Conservation (phyloP, 176 grass and related monocot genomes). For the Puya raimondii region DNA sequence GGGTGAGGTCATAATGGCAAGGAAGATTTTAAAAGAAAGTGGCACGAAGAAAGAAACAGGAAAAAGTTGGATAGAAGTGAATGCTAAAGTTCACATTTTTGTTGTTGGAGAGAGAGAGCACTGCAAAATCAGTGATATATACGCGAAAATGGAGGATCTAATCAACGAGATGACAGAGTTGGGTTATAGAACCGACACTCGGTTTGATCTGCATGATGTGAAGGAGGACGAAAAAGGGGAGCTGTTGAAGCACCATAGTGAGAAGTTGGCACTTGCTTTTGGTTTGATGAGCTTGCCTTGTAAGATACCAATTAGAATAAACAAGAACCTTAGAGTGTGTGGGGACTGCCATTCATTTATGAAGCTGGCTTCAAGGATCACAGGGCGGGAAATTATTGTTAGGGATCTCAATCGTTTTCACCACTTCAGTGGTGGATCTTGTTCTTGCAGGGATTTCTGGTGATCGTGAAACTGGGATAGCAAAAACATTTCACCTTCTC, state of each 20-base stretch:
- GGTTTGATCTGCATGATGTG: slow-evolving; percentile 42
- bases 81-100: slow-evolving; percentile 32
- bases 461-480: slow-evolving; percentile 22
- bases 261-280: slow-evolving; percentile 41
- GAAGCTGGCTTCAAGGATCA: slow-evolving; percentile 20
- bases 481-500: slow-evolving; percentile 19
- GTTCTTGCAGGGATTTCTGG: slow-evolving; percentile 50
- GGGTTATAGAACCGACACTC: slow-evolving; percentile 18
- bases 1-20: slow-evolving; percentile 38
- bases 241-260: slow-evolving; percentile 32
- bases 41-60: slow-evolving; percentile 49
- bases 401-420: slow-evolving; percentile 39
- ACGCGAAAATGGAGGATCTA: slow-evolving; percentile 22
- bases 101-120: slow-evolving; percentile 28
- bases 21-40: slow-evolving; percentile 44
- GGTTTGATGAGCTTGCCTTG: slow-evolving; percentile 18
- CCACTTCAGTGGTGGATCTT: slow-evolving; percentile 42
- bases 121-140: slow-evolving; percentile 20
- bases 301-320: slow-evolving; percentile 17
- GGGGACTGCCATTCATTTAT: slow-evolving; percentile 25
- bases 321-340: slow-evolving; percentile 25
- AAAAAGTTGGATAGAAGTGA: slow-evolving; percentile 53
- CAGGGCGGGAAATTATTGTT: slow-evolving; percentile 15
- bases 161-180: slow-evolving; percentile 15
- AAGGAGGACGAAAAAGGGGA: slow-evolving; percentile 33